Conservation (phyloP, 495 filamentous ascomycete species). For the Glonium stellatum region DNA sequence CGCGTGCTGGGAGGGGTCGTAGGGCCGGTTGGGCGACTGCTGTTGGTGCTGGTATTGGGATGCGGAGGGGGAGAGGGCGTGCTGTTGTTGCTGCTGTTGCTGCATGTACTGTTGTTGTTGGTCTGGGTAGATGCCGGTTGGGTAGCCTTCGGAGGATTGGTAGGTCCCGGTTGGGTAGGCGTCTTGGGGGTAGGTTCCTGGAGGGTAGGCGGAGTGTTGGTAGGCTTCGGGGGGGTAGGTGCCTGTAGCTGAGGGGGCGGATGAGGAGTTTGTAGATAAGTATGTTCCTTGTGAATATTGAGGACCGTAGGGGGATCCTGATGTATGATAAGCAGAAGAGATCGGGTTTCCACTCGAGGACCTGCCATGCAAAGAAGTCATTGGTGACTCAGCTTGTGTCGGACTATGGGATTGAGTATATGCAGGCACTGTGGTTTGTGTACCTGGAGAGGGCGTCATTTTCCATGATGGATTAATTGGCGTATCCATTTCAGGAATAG, state of each 20-base stretch:
- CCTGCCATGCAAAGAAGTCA: background rate
- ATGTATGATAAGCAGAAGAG: background rate
- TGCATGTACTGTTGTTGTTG: background rate
- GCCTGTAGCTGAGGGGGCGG: background rate
- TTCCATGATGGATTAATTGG: constrained; percentile 11
- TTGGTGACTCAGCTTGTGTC: background rate
- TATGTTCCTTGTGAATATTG: background rate
- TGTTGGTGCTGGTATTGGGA: background rate
- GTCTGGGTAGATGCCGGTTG: background rate
- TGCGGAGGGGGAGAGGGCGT: background rate
- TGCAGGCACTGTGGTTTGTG: background rate
- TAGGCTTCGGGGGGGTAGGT: background rate
- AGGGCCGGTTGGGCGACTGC: background rate
- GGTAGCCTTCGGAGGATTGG: background rate
- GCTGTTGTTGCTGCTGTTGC: background rate
- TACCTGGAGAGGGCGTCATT: background rate
- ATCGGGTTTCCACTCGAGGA: background rate
- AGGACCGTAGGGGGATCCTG: background rate
- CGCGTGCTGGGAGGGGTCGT: constrained; percentile 1
- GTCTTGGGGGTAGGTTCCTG: constrained; percentile 2
- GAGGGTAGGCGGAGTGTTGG: background rate
- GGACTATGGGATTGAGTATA: background rate
- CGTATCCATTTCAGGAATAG: constrained; percentile 17
- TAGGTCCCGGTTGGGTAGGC: background rate
- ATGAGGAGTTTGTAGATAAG: background rate